Evolutionary conservation across 2,329 filamentous ascomycete genomes (phyloP).

Genomic region (Zasmidium angulare): DNA sequence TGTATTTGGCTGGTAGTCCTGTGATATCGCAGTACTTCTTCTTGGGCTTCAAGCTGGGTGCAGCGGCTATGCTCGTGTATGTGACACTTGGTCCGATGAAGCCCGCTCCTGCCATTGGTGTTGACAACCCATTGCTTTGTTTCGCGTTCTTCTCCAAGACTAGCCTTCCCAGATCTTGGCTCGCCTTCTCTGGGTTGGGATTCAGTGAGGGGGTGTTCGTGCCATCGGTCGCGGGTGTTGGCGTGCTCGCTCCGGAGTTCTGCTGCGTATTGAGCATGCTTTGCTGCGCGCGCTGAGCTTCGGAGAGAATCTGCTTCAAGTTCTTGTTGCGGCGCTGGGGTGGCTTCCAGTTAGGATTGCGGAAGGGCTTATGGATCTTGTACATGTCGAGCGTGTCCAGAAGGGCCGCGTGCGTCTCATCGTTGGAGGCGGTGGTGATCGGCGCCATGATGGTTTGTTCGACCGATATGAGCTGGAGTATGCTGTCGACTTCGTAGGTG

Average conservation of each 20-base stretch:
- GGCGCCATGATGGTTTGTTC: constrained; percentile 48
- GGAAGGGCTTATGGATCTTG: constrained; percentile 81
- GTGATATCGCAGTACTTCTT: constrained; percentile 96
- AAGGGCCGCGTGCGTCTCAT: constrained; percentile 76
- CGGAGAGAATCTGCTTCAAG: constrained; percentile 91
- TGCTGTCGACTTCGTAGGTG: neutral
- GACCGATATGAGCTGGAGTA: neutral
- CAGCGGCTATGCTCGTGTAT: constrained; percentile 95
- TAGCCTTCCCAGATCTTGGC: constrained; percentile 79
- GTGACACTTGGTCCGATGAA: constrained; percentile 64
- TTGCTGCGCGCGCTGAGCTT: constrained; percentile 85
- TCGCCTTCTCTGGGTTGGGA: constrained; percentile 85
- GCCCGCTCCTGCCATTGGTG: constrained; percentile 12
- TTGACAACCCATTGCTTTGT: constrained; percentile 32
- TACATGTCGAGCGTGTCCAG: constrained; percentile 92
- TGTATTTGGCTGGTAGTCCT: constrained; percentile 84
- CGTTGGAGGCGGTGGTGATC: constrained; percentile 70
- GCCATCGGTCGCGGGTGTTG: constrained; percentile 37
- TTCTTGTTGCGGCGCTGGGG: constrained; percentile 98
- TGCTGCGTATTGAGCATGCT: constrained; percentile 75
- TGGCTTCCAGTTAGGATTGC: constrained; percentile 85
- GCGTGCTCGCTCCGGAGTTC: constrained; percentile 76
- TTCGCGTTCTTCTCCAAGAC: constrained; percentile 76
- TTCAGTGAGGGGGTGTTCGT: constrained; percentile 59
- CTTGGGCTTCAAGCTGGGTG: constrained; percentile 75